These are phyloP conservation scores for Venturia aucupariae DNA, from an alignment of 2,329 filamentous ascomycete species.

Conservation along the genomic window DNA sequence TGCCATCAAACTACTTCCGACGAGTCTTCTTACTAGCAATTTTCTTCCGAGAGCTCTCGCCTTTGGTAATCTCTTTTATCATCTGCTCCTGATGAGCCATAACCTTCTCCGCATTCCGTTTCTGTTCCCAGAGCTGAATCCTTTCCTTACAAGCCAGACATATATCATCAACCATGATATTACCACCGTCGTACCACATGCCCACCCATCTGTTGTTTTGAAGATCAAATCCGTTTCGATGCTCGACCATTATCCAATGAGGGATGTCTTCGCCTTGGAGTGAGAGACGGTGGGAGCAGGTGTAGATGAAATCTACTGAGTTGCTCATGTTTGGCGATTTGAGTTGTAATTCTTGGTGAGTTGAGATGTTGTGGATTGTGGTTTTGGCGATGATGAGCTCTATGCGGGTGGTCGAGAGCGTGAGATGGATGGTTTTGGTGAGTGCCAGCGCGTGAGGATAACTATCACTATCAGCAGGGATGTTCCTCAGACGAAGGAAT, in stretches of 20 bases:
- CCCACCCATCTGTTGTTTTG: background rate
- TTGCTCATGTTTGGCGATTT: background rate
- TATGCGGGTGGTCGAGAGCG: background rate
- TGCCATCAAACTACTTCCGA: no score
- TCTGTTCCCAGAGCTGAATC: background rate
- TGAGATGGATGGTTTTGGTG: background rate
- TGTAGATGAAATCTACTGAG: slow-evolving; percentile 5
- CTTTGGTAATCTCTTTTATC: background rate
- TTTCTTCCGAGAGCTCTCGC: background rate
- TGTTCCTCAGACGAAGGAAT: background rate
- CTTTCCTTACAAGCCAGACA: slow-evolving; percentile 1
- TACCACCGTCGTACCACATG: slow-evolving; percentile 7
- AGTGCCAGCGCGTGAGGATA: background rate
- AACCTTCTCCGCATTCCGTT: background rate
- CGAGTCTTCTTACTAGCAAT: background rate
- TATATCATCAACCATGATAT: slow-evolving; percentile 3
- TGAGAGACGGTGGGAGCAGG: slow-evolving; percentile 5
- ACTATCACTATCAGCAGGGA: background rate
- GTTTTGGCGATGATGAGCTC: background rate
- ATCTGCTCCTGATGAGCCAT: background rate
- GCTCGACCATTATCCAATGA: slow-evolving; percentile 4
- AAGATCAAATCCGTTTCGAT: background rate
- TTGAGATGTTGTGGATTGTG: background rate
- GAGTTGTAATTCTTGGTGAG: background rate
- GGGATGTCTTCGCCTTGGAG: slow-evolving; percentile 4